These are phyloP conservation scores for Teratosphaeria zuluensis DNA, from an alignment of 2,329 filamentous ascomycete genomes.

Conservation along the genomic window DNA sequence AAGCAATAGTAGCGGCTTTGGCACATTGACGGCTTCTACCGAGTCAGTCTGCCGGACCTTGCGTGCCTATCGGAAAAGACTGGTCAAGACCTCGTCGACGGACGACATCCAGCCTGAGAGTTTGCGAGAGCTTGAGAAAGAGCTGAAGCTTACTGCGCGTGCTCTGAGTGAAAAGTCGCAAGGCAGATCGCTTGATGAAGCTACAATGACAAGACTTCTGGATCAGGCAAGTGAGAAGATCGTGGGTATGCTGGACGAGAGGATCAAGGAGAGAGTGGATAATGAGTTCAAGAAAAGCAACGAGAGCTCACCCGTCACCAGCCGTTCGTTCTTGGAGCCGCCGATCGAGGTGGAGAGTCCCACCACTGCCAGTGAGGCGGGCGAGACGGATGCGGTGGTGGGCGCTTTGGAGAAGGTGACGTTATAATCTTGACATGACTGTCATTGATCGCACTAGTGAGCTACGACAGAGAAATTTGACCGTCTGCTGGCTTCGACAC, in stretches of 20 bases:
- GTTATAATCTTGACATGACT: background rate
- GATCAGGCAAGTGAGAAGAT: constrained; percentile 68
- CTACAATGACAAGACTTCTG: constrained; percentile 46
- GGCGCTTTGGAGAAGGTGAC: background rate
- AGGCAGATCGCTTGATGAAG: constrained; percentile 32
- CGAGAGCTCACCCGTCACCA: constrained; percentile 2
- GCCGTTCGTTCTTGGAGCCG: background rate
- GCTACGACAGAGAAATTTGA: no score
- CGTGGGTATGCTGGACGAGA: constrained; percentile 62
- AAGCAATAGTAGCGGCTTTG: constrained; percentile 29
- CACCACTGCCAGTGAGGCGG: background rate
- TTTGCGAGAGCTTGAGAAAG: constrained; percentile 47
- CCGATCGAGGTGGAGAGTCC: background rate
- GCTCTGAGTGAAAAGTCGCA: constrained; percentile 34
- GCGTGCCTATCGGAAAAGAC: constrained; percentile 49
- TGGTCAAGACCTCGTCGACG: constrained; percentile 33
- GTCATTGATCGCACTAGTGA: background rate
- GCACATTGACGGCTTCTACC: constrained; percentile 42
- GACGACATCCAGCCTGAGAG: constrained; percentile 38
- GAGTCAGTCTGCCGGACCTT: constrained; percentile 50
- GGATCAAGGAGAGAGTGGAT: constrained; percentile 41
- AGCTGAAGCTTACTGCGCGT: constrained; percentile 41
- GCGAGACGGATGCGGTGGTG: background rate
- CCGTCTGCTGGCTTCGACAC: background rate
- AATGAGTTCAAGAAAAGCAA: constrained; percentile 14